Evolutionary conservation across 495 filamentous ascomycete species (phyloP).

Genomic region (Xylaria castorea): DNA sequence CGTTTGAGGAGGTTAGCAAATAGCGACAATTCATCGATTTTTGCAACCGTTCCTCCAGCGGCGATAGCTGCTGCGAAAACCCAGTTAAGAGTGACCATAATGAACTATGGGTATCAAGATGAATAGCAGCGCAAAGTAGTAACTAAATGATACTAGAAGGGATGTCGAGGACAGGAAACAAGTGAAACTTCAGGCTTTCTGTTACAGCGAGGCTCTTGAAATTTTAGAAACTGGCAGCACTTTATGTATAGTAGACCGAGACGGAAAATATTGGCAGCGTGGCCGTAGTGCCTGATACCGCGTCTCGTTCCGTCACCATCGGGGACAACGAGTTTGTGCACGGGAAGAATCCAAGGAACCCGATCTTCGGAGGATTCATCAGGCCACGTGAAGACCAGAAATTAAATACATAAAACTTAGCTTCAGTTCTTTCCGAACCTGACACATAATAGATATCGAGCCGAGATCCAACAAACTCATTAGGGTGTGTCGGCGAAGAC

Average conservation of each 20-base stretch:
- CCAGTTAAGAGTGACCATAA: conserved; percentile 33
- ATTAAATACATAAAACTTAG: not conserved
- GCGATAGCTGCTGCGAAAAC: conserved; percentile 30
- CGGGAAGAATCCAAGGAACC: not conserved
- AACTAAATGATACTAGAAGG: not conserved
- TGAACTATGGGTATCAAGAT: not conserved
- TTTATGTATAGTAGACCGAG: not conserved
- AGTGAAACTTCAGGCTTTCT: not conserved
- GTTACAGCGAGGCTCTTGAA: not conserved
- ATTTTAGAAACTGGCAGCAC: not conserved
- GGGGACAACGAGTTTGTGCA: not conserved
- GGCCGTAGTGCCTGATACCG: not conserved
- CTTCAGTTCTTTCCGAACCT: not conserved
- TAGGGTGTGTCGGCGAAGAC: not conserved
- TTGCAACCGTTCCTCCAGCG: conserved; percentile 30
- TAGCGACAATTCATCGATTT: conserved; percentile 29
- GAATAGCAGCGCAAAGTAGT: not conserved
- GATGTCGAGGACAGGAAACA: not conserved
- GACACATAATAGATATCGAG: not conserved
- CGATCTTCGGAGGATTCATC: conserved; percentile 1
- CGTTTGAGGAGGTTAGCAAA: conserved; percentile 41
- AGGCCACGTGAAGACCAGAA: not conserved
- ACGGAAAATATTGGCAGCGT: not conserved
- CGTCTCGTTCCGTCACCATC: not conserved
- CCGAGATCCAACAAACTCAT: conserved; percentile 7